Evolutionary conservation across 257 asterid genomes (phyloP).

Genomic region (Cruciata laevipes): DNA sequence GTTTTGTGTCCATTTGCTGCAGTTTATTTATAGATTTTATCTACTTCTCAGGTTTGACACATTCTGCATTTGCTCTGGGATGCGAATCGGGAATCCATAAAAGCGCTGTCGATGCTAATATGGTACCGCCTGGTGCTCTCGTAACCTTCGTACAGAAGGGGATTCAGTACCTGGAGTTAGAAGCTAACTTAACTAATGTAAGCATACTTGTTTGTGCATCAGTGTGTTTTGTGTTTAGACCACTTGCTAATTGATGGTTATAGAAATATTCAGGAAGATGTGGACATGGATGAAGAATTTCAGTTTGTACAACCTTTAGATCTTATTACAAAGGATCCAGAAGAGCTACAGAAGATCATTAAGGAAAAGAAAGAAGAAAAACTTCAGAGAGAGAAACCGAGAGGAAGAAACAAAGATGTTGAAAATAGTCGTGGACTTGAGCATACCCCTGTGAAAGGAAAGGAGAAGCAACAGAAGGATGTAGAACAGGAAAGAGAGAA

Average conservation of each 20-base stretch:
- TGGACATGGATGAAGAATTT: conserved; percentile 73
- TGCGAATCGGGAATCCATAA: conserved; percentile 81
- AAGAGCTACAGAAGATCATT: conserved; percentile 66
- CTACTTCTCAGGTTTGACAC: conserved; percentile 68
- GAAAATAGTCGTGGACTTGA: conserved; percentile 57
- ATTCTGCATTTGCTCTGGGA: conserved; percentile 85
- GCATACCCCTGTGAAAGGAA: conserved; percentile 35
- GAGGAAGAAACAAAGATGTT: conserved; percentile 61
- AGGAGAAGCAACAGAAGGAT: conserved; percentile 57
- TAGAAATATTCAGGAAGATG: conserved; percentile 61
- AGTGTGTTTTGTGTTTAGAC: conserved; percentile 17
- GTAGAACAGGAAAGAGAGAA: conserved; percentile 51
- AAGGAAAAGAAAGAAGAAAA: conserved; percentile 64
- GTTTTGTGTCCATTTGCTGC: no score
- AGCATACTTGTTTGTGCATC: conserved; percentile 22
- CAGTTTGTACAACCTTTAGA: conserved; percentile 82
- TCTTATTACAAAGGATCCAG: conserved; percentile 77
- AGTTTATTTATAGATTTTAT: not conserved
- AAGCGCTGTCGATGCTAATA: conserved; percentile 67
- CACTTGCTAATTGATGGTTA: conserved; percentile 23
- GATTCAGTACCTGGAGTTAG: conserved; percentile 86
- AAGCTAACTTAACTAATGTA: conserved; percentile 71
- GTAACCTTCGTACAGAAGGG: conserved; percentile 85
- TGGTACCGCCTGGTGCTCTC: conserved; percentile 95
- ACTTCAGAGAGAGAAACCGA: conserved; percentile 45